Base-by-base conservation (phyloP, 2,329 filamentous ascomycete genomes). In the Sphaerulina populicola region DNA sequence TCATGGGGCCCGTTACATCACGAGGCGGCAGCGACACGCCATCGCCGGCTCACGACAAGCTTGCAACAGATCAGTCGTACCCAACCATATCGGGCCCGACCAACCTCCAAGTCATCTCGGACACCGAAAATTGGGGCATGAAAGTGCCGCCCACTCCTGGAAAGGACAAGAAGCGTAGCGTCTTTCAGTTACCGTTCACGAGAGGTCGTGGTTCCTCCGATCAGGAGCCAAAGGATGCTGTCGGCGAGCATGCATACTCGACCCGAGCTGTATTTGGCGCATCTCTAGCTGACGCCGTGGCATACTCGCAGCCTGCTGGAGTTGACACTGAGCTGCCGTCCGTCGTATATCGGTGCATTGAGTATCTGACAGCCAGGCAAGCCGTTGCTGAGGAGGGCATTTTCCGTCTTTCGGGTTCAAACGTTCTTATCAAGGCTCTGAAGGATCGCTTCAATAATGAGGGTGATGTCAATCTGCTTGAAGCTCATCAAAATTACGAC, bases 381-480 rank as follows among this genome's bases (percentile, higher is more conserved):
- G 93, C 90, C 9, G 77, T 85, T 43, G 77, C 76, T 5, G 93
- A 98, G 68, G 93, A 98, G 69, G 93, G 93, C 39, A 95, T 98
- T 38, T 98, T 98, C 76, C 83, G 93, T 46, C 76, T 98, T 38
- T 97, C 90, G 67, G 93, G 93, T n/a, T 97, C 91, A 0, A 97
- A 95, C 65, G 80, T 94, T 49, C 84, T 95, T 44, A 94, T 98
- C 71, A 94, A 91, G 69, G 82, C 82, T 51, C 77, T 98, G 39
- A 86, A 86, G 55, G 91, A 97, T 66, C 83, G 90, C 2, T 98
- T 98, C 74, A 96, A 98, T 68, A 82, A 72, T 3, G 90, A 98
- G 72, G 85, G 90, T 41, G 93, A 98, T 65, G 79, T 98, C 58
- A 88, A 95, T 66, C 76, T 98, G 46, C 69, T 96, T 23, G 58